Conservation (phyloP, 352 stramenopile species). For the Phytophthora cryptogea region DNA sequence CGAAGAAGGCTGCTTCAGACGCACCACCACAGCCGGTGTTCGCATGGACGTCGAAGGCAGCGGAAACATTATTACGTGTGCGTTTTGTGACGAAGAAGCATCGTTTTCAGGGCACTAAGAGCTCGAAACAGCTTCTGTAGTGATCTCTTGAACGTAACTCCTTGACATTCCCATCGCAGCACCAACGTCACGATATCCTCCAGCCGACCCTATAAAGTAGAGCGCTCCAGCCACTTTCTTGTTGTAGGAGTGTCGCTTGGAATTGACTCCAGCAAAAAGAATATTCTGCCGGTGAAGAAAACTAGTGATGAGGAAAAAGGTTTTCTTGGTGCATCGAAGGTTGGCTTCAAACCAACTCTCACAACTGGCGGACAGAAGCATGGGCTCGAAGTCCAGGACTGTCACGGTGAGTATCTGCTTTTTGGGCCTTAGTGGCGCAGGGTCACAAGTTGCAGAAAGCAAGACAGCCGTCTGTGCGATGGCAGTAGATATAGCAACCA, state of each 20-base stretch:
- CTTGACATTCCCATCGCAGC: slow-evolving; percentile 15
- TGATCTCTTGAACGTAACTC: slow-evolving; percentile 18
- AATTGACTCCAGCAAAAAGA: not conserved
- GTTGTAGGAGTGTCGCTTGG: slow-evolving; percentile 4
- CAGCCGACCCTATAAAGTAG: slow-evolving; percentile 1
- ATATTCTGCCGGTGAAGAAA: slow-evolving; percentile 3
- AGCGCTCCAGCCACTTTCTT: slow-evolving; percentile 12
- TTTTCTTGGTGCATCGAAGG: slow-evolving; percentile 1
- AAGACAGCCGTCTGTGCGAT: too few species aligned
- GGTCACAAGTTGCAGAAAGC: too few species aligned
- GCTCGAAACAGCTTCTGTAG: too few species aligned
- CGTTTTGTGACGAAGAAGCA: too few species aligned
- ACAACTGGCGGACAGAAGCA: slow-evolving; percentile 1
- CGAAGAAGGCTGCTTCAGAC: too few species aligned
- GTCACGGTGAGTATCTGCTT: slow-evolving; percentile 8
- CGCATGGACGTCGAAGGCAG: too few species aligned
- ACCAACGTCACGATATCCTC: slow-evolving; percentile 9
- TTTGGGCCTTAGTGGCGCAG: not conserved
- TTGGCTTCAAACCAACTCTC: slow-evolving; percentile 12
- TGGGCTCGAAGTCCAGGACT: slow-evolving; percentile 3
- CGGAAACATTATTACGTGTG: too few species aligned
- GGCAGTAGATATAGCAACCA: too few species aligned
- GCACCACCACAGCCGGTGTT: too few species aligned
- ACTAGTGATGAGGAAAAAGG: not conserved
- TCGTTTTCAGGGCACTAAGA: too few species aligned